Base-by-base conservation (phyloP, 805 yeast species). In the Myxozyma geophila region DNA sequence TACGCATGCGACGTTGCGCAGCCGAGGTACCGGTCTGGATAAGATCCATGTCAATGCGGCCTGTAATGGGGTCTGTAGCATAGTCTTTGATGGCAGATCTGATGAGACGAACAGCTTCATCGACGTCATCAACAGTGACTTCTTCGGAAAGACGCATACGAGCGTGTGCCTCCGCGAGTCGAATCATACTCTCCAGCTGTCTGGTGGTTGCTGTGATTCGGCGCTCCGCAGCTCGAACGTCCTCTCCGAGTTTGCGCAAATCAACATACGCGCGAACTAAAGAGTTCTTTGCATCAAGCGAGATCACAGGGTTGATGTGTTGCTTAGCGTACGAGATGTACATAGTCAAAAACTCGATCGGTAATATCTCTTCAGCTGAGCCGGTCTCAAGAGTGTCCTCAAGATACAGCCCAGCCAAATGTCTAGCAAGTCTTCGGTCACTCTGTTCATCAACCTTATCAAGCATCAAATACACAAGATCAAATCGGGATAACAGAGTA, bases 201-300 rank as follows among this genome's bases (percentile, higher is more conserved):
- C 99, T 85, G 1, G 99, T 93, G 0, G 99, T 95, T 3, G 99
- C 99, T 0, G 99, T 95, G 70, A 95, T 89, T 71, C 99, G 82
- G 76, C 88, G 89, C 67, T 95, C 98, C 12, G 91, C 81, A 1
- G 92, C 80, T 63, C 97, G 81, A 6, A 88, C 83, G 74, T 92
- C 98, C 73, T 95, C 98, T 58, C 99, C 99, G 67, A 91, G 78
- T 74, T 88, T 89, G 70, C 99, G 83, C 97, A 95, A 92, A 36
- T 86, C 95, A 47, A 95, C 98, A 75, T 95, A 95, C 0, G 90
- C 85, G 70, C 85, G 83, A 12, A 95, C 98, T 53, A 95, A 81
- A 76, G 89, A 96, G 56, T 83, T 85, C 72, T 92, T 91, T 47
- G 97, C 97, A 41, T 80, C 90, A 43, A 80, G 85, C 0, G 96